These are phyloP conservation scores for Arachis monticola DNA, from an alignment of 331 rosid genomes.

Conservation along the genomic window DNA sequence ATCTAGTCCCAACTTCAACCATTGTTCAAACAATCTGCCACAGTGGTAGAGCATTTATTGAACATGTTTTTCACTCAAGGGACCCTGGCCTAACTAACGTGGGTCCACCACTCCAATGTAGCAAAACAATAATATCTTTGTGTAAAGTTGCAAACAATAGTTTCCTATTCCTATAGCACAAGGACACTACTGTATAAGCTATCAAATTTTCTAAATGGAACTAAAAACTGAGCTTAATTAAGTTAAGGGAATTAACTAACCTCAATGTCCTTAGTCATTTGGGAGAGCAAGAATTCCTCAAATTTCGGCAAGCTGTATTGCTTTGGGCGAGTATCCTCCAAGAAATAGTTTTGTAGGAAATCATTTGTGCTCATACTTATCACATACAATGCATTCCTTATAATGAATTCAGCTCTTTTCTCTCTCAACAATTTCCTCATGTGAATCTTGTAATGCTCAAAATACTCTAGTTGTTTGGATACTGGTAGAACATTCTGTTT, in stretches of 20 bases:
- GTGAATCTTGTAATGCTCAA: conserved; percentile 65
- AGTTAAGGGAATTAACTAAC: conserved; percentile 36
- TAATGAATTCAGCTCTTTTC: conserved; percentile 47
- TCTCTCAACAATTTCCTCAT: conserved; percentile 52
- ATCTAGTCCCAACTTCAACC: not conserved
- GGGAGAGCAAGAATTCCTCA: conserved; percentile 61
- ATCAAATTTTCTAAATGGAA: not conserved
- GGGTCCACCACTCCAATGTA: too few relatives aligned
- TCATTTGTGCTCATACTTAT: conserved; percentile 83
- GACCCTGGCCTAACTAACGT: too few relatives aligned
- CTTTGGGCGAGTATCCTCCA: conserved; percentile 64
- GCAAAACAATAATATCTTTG: too few relatives aligned
- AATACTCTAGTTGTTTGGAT: conserved; percentile 62
- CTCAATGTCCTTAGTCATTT: conserved; percentile 53
- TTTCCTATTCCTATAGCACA: too few relatives aligned
- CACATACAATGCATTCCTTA: conserved; percentile 54
- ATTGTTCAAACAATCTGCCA: not conserved
- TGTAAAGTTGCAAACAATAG: too few relatives aligned
- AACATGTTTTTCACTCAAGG: not conserved
- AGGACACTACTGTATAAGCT: not conserved
- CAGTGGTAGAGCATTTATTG: not conserved
- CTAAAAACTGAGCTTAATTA: not conserved
- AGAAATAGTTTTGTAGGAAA: conserved; percentile 70
- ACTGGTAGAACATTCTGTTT: conserved; percentile 66
- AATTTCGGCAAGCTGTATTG: conserved; percentile 56